These are phyloP conservation scores for Fusarium sp. DNA, from an alignment of 2,329 filamentous ascomycete species.

Conservation along the genomic window DNA sequence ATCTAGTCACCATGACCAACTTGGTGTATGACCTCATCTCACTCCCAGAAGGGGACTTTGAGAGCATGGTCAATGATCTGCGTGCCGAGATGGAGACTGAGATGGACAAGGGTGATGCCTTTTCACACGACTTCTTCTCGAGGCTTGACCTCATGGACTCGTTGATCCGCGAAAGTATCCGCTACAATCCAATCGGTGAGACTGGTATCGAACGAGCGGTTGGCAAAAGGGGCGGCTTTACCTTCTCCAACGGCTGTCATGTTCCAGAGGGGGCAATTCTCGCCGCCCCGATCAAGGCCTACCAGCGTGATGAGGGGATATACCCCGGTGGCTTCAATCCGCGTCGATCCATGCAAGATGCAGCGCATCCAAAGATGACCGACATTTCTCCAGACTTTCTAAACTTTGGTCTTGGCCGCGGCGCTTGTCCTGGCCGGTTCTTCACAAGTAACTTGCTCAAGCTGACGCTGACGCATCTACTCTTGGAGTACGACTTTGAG, in stretches of 20 bases:
- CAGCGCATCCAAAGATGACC: conserved; percentile 21
- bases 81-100: conserved; percentile 15
- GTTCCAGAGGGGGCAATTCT: conserved; percentile 28
- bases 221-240: conserved; percentile 23
- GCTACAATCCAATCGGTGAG: conserved; percentile 30
- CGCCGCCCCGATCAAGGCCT: conserved; percentile 31
- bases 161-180: conserved; percentile 21
- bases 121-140: conserved; percentile 25
- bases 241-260: conserved; percentile 30
- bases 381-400: conserved; percentile 24
- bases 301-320: conserved; percentile 20
- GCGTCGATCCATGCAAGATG: conserved; percentile 19
- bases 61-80: conserved; percentile 15
- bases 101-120: conserved; percentile 17
- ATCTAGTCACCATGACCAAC: conserved; percentile 29
- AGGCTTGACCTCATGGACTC: conserved; percentile 25
- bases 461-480: conserved; percentile 19
- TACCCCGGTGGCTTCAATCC: conserved; percentile 28
- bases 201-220: conserved; percentile 28
- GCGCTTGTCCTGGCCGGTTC: conserved; percentile 22
- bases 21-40: conserved; percentile 29
- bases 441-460: conserved; percentile 25
- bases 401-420: conserved; percentile 22
- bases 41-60: conserved; percentile 13
- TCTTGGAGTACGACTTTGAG: conserved; percentile 24